Conservation (phyloP, 495 filamentous ascomycete species). For the Hypoxylon perforatum region DNA sequence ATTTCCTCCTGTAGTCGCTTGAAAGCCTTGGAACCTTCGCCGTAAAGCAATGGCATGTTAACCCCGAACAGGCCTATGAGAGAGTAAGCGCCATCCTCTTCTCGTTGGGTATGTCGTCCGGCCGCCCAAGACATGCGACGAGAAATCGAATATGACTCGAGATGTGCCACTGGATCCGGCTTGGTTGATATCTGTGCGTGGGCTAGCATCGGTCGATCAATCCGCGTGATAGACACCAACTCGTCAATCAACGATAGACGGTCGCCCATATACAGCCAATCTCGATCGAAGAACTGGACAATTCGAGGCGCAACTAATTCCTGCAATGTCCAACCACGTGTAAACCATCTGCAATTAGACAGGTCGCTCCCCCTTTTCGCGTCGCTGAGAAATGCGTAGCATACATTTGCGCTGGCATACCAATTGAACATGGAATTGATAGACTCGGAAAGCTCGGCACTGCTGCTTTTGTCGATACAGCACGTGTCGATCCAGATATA, state of each 20-base stretch:
- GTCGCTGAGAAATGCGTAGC: conserved; percentile 41
- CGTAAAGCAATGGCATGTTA: conserved; percentile 56
- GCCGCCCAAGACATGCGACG: conserved; percentile 50
- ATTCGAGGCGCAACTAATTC: conserved; percentile 28
- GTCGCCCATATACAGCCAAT: conserved; percentile 15
- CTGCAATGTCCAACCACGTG: conserved; percentile 28
- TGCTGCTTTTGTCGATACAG: conserved; percentile 53
- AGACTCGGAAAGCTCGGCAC: conserved; percentile 46
- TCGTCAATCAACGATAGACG: neutral
- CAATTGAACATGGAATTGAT: conserved; percentile 54
- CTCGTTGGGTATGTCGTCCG: conserved; percentile 37
- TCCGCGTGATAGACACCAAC: too few species aligned
- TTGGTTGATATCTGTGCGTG: too few species aligned
- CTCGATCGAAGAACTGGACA: conserved; percentile 15
- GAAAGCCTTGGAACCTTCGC: conserved; percentile 52
- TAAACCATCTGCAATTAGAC: neutral
- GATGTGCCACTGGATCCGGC: too few species aligned
- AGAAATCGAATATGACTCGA: conserved; percentile 25
- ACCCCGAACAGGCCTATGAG: conserved; percentile 53
- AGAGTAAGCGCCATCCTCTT: conserved; percentile 54
- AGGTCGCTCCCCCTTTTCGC: too few species aligned
- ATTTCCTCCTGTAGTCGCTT: conserved; percentile 52
- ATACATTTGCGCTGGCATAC: conserved; percentile 44
- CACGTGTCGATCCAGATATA: conserved; percentile 49
- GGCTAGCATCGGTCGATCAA: too few species aligned